These are phyloP conservation scores for Arthrobotrys iridis DNA, from an alignment of 2,329 filamentous ascomycete genomes.

Conservation along the genomic window DNA sequence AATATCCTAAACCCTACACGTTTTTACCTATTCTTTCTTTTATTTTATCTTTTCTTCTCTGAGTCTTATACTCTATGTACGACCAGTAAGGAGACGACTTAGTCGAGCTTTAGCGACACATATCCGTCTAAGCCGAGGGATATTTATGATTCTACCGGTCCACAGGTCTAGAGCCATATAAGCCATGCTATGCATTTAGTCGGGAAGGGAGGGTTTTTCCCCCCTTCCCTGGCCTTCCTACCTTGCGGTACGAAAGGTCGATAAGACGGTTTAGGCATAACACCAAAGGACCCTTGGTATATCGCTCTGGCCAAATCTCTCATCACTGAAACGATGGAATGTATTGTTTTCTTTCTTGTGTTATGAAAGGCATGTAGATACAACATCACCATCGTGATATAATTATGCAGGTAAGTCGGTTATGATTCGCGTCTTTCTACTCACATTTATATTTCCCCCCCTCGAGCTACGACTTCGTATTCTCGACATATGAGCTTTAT, in stretches of 20 bases:
- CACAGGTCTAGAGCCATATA: not conserved
- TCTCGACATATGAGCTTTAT: conserved; percentile 26
- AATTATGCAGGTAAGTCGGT: conserved; percentile 53
- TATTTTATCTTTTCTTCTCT: conserved; percentile 27
- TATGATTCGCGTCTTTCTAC: conserved; percentile 48
- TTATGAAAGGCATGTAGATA: conserved; percentile 35
- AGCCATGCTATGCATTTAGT: conserved; percentile 14
- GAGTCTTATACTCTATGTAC: not conserved
- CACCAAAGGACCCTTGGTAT: not conserved
- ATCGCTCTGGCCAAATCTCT: conserved; percentile 4
- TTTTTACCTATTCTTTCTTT: not conserved
- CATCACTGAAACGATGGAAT: not conserved
- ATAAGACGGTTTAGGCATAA: not conserved
- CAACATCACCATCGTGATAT: conserved; percentile 30
- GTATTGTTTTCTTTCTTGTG: too few relatives aligned
- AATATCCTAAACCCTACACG: conserved; percentile 11
- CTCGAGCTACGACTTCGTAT: conserved; percentile 3
- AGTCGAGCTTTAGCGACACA: conserved; percentile 12
- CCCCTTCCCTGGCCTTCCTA: not conserved
- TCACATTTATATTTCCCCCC: conserved; percentile 20
- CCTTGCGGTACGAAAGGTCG: not conserved
- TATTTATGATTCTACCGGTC: conserved; percentile 9
- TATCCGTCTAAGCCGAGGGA: not conserved
- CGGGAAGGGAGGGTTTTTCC: not conserved
- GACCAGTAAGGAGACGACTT: conserved; percentile 4